Conservation (phyloP, 2,329 filamentous ascomycete genomes). For the Fusarium papillatum region DNA sequence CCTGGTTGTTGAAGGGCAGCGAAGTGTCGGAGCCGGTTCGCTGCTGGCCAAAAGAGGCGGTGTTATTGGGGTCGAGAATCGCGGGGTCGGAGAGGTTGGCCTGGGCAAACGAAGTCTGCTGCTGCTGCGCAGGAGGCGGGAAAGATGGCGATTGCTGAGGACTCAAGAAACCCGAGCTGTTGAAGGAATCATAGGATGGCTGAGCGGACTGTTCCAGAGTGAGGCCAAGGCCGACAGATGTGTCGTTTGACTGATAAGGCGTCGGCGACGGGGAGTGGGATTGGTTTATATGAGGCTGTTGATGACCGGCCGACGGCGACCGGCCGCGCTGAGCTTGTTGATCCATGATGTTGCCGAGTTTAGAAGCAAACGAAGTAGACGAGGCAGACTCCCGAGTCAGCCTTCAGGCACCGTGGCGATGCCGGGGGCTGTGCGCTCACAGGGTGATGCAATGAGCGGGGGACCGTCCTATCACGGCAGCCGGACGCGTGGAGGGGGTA, state of each 20-base stretch:
- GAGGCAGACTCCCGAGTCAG: slow-evolving; percentile 63
- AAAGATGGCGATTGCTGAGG: slow-evolving; percentile 56
- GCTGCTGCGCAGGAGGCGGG: slow-evolving; percentile 49
- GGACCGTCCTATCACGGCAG: slow-evolving; percentile 45
- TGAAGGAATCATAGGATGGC: slow-evolving; percentile 56
- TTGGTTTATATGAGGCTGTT: slow-evolving; percentile 76
- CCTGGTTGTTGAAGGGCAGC: slow-evolving; percentile 57
- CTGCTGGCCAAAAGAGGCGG: slow-evolving; percentile 57
- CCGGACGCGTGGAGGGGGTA: slow-evolving; percentile 46
- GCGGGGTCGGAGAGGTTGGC: slow-evolving; percentile 52
- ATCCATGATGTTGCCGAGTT: slow-evolving; percentile 55
- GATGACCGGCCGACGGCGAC: slow-evolving; percentile 72
- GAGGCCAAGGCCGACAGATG: slow-evolving; percentile 69
- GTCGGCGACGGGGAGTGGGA: slow-evolving; percentile 74
- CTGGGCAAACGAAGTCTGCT: slow-evolving; percentile 46
- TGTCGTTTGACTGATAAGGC: slow-evolving; percentile 63
- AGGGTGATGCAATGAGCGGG: slow-evolving; percentile 47
- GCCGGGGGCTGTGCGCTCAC: slow-evolving; percentile 57
- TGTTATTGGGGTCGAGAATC: slow-evolving; percentile 57
- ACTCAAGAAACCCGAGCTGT: slow-evolving; percentile 63
- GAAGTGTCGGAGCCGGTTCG: slow-evolving; percentile 51
- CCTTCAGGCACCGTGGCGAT: slow-evolving; percentile 58
- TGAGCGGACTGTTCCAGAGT: slow-evolving; percentile 64
- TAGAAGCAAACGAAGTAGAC: slow-evolving; percentile 46
- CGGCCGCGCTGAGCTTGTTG: slow-evolving; percentile 64